These are phyloP conservation scores for Neurospora pannonica DNA, from an alignment of 495 filamentous ascomycete genomes.

Conservation along the genomic window DNA sequence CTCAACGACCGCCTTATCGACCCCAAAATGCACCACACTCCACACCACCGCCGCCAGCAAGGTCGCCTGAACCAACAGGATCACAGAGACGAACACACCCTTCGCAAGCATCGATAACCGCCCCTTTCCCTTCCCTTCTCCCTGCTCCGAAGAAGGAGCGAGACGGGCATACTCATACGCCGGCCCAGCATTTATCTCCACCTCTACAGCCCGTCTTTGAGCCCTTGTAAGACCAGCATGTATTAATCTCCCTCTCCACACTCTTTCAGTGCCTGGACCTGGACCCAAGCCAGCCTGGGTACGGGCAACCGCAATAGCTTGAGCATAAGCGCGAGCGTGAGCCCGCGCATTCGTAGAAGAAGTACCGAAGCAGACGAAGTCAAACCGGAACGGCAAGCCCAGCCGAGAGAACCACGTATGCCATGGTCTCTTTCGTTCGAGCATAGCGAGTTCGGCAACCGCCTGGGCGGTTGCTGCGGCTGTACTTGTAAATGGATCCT, in stretches of 20 bases:
- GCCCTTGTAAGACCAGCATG: neutral
- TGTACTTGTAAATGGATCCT: neutral
- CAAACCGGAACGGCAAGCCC: neutral
- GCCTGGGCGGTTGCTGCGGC: neutral
- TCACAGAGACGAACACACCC: neutral
- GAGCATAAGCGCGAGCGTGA: neutral
- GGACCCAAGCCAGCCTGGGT: neutral
- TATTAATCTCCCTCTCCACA: no score
- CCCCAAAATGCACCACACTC: neutral
- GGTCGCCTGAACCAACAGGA: neutral
- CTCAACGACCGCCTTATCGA: neutral
- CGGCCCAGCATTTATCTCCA: neutral
- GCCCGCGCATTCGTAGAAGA: accelerated
- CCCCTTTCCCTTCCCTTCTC: neutral
- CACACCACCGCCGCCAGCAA: neutral
- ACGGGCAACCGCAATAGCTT: neutral
- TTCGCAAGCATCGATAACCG: neutral
- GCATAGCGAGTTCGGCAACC: neutral
- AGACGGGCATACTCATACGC: neutral
- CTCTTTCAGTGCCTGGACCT: no score
- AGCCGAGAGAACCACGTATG: neutral
- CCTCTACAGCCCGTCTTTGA: neutral
- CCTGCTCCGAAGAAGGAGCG: neutral
- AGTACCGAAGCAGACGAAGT: neutral
- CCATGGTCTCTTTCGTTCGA: neutral